Conservation (phyloP, 768 basidiomycete genomes). For the Filobasidium floriforme region DNA sequence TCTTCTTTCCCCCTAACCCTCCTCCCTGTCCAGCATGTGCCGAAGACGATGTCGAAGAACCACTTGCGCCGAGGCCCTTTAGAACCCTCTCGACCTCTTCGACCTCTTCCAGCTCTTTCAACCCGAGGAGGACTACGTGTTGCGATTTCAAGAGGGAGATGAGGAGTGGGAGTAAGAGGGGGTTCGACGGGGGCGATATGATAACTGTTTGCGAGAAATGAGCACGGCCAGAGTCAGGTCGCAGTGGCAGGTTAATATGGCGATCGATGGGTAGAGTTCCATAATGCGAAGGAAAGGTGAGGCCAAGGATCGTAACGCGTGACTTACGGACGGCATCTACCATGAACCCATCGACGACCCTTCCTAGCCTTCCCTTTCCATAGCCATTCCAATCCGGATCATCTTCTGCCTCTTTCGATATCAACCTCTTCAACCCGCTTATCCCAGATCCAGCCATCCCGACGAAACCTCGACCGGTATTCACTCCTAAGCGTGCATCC, state of each 20-base stretch:
- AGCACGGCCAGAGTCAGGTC: not conserved
- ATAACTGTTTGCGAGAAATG: not conserved
- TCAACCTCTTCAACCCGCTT: too few species aligned
- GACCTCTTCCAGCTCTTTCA: not conserved
- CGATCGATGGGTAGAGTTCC: too few species aligned
- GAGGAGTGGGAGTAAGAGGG: not conserved
- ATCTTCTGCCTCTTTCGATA: too few species aligned
- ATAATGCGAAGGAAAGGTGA: too few species aligned
- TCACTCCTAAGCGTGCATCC: too few species aligned
- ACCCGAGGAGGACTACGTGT: not conserved
- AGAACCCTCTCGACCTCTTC: not conserved
- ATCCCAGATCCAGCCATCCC: too few species aligned
- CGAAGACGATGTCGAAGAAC: too few species aligned
- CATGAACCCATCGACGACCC: slow-evolving; percentile 4
- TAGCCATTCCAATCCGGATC: not conserved
- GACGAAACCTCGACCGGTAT: too few species aligned
- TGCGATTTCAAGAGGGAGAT: not conserved
- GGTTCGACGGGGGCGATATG: not conserved
- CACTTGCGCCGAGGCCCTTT: not conserved
- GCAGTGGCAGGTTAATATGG: too few species aligned
- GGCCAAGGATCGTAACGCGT: too few species aligned
- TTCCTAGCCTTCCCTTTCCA: not conserved
- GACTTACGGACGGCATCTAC: not conserved
- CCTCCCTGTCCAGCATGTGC: too few species aligned
- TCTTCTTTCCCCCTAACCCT: too few species aligned